Evolutionary conservation across 208 protist genomes (phyloP).

Genomic region (Trypanosoma grayi): DNA sequence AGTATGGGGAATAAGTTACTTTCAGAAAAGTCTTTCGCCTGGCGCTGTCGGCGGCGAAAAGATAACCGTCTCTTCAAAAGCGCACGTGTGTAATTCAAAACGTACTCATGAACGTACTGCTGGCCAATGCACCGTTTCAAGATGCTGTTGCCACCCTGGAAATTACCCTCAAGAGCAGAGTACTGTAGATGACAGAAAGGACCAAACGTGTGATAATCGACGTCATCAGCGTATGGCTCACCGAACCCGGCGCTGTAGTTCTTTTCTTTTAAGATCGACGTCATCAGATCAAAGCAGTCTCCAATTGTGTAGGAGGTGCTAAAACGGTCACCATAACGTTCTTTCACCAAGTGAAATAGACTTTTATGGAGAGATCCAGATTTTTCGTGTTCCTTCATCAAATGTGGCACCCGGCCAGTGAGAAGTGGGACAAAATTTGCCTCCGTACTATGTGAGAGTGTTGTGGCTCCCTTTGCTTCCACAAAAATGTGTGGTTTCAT

Average conservation of each 20-base stretch:
- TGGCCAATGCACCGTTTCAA: slow-evolving; percentile 49
- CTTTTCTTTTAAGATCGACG: slow-evolving; percentile 20
- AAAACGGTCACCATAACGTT: slow-evolving; percentile 33
- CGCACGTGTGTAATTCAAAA: slow-evolving; percentile 48
- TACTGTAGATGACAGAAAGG: slow-evolving; percentile 68
- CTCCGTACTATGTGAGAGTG: slow-evolving; percentile 35
- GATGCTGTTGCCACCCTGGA: slow-evolving; percentile 63
- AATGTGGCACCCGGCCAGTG: slow-evolving; percentile 12
- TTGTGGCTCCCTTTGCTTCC: slow-evolving; percentile 42
- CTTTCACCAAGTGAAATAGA: slow-evolving; percentile 42
- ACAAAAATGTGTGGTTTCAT: slow-evolving; percentile 30
- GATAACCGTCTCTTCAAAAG: slow-evolving; percentile 39
- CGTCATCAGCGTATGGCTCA: slow-evolving; percentile 1
- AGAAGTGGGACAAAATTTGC: slow-evolving; percentile 37
- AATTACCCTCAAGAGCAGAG: slow-evolving; percentile 39
- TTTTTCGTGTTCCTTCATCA: not conserved
- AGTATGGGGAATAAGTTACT: not conserved
- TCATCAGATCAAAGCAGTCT: slow-evolving; percentile 46
- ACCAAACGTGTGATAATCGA: slow-evolving; percentile 54
- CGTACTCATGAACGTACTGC: slow-evolving; percentile 47
- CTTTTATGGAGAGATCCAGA: slow-evolving; percentile 11
- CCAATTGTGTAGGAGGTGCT: slow-evolving; percentile 34
- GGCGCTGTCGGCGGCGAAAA: not conserved
- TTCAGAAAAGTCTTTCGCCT: not conserved
- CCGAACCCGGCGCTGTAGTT: slow-evolving; percentile 29